Evolutionary conservation across 306 rosid genomes (phyloP).

Genomic region (Rosa lucieae): DNA sequence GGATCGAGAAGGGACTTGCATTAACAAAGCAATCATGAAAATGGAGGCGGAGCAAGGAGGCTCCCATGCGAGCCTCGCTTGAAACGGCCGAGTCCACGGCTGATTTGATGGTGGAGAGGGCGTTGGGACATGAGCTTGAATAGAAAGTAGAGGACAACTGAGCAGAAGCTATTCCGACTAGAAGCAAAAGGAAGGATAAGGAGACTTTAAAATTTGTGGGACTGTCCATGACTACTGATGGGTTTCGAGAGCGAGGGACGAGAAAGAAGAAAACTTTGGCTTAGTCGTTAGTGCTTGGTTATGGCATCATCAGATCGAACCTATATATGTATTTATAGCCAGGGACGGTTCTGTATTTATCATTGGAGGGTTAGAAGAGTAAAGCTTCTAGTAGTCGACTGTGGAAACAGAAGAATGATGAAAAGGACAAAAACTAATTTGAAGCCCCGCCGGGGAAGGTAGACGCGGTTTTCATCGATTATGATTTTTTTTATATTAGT

Average conservation of each 20-base stretch:
- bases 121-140: conserved; percentile 46
- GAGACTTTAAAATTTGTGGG: not conserved
- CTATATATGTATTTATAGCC: not conserved
- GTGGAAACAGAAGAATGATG: not conserved
- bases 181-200: conserved; percentile 7
- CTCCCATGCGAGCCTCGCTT: conserved; percentile 78
- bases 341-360: not conserved
- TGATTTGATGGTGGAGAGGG: conserved; percentile 49
- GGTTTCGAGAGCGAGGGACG: not conserved
- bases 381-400: not conserved
- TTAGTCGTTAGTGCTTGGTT: not conserved
- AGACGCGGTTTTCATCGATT: not conserved
- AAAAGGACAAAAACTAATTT: too few relatives aligned
- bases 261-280: not conserved
- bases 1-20: conserved; percentile 41
- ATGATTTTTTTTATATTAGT: not conserved
- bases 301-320: not conserved
- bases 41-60: conserved; percentile 80
- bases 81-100: conserved; percentile 42
- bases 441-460: not conserved
- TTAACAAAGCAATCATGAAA: conserved; percentile 88
- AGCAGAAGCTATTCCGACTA: conserved; percentile 37
- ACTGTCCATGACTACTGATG: not conserved
- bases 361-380: not conserved
- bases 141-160: conserved; percentile 59